A percentile compares a stretch with the other conserved stretches of the same genome.
Conservation (phyloP, 106 monocot species). For the Dendrobium huoshanense region DNA sequence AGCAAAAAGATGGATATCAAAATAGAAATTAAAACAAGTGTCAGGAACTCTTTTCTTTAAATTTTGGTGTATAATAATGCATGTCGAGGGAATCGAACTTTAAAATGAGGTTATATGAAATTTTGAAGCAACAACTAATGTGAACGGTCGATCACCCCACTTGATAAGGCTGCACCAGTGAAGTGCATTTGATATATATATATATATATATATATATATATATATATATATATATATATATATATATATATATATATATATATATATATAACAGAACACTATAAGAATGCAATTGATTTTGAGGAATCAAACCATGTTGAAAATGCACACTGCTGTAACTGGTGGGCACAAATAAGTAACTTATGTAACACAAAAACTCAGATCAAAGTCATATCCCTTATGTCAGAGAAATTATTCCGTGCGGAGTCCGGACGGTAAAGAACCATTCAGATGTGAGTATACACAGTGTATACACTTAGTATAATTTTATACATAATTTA, state of each 20-base stretch:
- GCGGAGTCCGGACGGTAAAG: too few species aligned
- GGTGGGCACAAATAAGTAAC: too few species aligned
- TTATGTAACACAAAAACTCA: too few species aligned
- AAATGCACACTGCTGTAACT: too few species aligned
- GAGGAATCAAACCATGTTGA: too few species aligned
- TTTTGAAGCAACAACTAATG: neutral
- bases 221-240: neutral
- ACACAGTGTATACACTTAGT: too few species aligned
- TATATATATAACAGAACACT: too few species aligned
- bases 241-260: too few species aligned
- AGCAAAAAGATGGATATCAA: neutral
- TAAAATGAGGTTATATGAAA: neutral
- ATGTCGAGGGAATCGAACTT: too few species aligned
- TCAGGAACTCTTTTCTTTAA: neutral
- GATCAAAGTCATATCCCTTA: neutral
- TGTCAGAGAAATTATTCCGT: neutral
- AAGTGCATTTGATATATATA: neutral
- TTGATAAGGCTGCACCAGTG: neutral
- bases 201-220: neutral
- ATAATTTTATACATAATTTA: too few species aligned
- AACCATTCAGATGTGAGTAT: too few species aligned
- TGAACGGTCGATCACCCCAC: neutral
- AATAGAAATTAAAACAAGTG: neutral
- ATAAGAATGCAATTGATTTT: too few species aligned
- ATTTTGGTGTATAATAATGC: neutral